Evolutionary conservation across 371 early-diverging fungal genomes (phyloP).

Genomic region (Syncephalis fuscata): DNA sequence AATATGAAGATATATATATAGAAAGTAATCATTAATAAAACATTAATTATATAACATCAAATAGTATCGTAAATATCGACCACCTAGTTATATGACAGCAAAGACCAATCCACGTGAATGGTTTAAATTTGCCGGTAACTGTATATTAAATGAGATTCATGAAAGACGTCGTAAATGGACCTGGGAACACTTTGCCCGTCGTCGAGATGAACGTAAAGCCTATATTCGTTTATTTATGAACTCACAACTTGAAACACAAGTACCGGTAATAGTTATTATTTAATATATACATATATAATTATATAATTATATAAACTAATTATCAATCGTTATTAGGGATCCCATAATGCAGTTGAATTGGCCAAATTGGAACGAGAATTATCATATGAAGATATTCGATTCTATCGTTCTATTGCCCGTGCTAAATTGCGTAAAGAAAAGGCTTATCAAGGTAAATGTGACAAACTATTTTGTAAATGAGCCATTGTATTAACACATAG

Average conservation of each 20-base stretch:
- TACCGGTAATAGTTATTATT: conserved; percentile 10
- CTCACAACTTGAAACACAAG: conserved; percentile 29
- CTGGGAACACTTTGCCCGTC: conserved; percentile 68
- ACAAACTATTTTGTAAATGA: no score
- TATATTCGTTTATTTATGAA: conserved; percentile 69
- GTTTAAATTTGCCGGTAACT: conserved; percentile 69
- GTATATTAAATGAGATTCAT: conserved; percentile 70
- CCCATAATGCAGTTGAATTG: conserved; percentile 34
- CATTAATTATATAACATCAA: neutral
- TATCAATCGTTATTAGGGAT: conserved; percentile 2
- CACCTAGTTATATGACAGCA: conserved; percentile 57
- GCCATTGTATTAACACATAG: no score
- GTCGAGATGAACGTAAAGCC: conserved; percentile 63
- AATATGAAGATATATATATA: neutral
- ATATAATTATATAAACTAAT: neutral
- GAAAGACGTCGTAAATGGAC: conserved; percentile 71
- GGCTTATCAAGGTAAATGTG: conserved; percentile 21
- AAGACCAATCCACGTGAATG: conserved; percentile 65
- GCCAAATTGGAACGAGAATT: conserved; percentile 58
- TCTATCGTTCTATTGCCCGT: conserved; percentile 73
- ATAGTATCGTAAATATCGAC: conserved; percentile 71
- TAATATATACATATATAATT: neutral
- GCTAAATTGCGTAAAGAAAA: conserved; percentile 52
- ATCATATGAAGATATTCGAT: conserved; percentile 75
- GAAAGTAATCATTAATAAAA: no score